Evolutionary conservation across 2,329 filamentous ascomycete species (phyloP).

Genomic region (Ophiostoma sp.): DNA sequence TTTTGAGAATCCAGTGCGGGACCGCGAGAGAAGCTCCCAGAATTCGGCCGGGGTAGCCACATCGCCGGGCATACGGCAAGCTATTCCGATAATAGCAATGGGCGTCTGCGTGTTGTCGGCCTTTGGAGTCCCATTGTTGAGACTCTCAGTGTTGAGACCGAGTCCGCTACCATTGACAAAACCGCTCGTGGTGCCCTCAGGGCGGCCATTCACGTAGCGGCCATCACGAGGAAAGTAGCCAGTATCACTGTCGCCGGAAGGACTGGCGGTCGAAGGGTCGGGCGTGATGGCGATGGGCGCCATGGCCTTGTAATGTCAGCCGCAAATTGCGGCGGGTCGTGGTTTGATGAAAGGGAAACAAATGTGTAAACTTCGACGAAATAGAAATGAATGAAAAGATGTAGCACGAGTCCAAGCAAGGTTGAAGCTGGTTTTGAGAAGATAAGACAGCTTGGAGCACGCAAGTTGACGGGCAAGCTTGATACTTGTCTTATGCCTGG

Average conservation of each 20-base stretch:
- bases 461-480: no score
- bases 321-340: neutral
- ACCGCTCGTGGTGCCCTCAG: constrained; percentile 35
- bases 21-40: constrained; percentile 47
- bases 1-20: constrained; percentile 44
- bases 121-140: constrained; percentile 1
- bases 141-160: constrained; percentile 30
- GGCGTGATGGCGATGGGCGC: constrained; percentile 37
- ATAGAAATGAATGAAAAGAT: neutral
- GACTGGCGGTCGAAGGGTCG: constrained; percentile 35
- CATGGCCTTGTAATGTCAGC: constrained; percentile 29
- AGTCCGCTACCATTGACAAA: constrained; percentile 28
- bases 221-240: constrained; percentile 31
- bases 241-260: constrained; percentile 34
- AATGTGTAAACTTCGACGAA: neutral
- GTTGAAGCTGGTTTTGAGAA: neutral
- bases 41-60: constrained; percentile 46
- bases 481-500: neutral
- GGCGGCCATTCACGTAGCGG: constrained; percentile 33
- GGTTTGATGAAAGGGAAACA: neutral
- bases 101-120: constrained; percentile 39
- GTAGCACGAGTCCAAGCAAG: neutral
- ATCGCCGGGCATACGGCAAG: constrained; percentile 48
- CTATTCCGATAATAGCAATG: constrained; percentile 51
- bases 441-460: neutral